Evolutionary conservation across 768 basidiomycete genomes (phyloP).

Genomic region (Amanita polypyramis): DNA sequence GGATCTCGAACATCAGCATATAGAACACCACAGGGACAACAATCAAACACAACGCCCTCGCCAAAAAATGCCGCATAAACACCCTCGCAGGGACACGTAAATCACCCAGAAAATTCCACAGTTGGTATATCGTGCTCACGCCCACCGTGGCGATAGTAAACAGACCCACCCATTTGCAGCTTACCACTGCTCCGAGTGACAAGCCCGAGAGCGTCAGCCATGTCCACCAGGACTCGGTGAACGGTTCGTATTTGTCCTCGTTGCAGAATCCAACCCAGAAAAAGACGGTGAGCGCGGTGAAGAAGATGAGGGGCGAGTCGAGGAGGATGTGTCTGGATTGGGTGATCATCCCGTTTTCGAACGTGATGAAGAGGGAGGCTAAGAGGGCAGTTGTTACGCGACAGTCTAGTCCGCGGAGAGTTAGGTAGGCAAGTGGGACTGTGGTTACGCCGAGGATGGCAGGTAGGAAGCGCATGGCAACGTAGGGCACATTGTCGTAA

Average conservation of each 20-base stretch:
- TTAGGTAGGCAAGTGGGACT: conserved; percentile 86
- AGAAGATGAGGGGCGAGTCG: conserved; percentile 97
- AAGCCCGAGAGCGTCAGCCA: conserved; percentile 86
- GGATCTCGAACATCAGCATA: conserved; percentile 94
- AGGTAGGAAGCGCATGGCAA: conserved; percentile 96
- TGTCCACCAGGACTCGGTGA: conserved; percentile 84
- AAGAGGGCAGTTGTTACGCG: conserved; percentile 88
- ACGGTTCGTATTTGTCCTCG: conserved; percentile 78
- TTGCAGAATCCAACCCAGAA: conserved; percentile 87
- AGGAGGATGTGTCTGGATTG: conserved; percentile 96
- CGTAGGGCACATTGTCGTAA: conserved; percentile 85
- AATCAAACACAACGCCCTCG: conserved; percentile 86
- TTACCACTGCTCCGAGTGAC: conserved; percentile 83
- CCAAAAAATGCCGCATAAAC: conserved; percentile 79
- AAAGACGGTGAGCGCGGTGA: conserved; percentile 84
- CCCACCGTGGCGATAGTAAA: conserved; percentile 97
- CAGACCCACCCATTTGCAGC: conserved; percentile 97
- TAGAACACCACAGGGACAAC: conserved; percentile 79
- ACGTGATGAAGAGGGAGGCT: conserved; percentile 83
- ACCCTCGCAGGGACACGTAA: conserved; percentile 62
- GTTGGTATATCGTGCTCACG: conserved; percentile 68
- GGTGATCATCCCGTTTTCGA: conserved; percentile 93
- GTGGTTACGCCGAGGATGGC: conserved; percentile 83
- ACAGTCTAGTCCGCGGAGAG: conserved; percentile 86
- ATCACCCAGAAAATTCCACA: conserved; percentile 89